Base-by-base conservation (phyloP, 352 stramenopile genomes). In the Pythium sp. region DNA sequence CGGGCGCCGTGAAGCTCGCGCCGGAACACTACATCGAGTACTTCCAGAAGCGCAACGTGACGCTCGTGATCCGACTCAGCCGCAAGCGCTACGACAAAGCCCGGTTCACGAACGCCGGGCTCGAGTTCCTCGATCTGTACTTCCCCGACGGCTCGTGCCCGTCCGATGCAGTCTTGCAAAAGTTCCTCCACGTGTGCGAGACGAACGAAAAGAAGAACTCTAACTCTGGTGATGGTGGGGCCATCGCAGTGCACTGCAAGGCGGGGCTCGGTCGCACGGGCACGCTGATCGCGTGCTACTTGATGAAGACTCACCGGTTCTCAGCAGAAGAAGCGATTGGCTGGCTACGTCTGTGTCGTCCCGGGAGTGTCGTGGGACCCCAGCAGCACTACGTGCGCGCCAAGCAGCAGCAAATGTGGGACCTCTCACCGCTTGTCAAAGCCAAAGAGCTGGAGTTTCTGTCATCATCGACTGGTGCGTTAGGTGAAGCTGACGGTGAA, bases 201-300 rank as follows among this genome's bases (percentile, higher is more conserved):
- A 58, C 36, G 12, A 43, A 4, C 47, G 67, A 9, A 2, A 30
- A 38, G 38, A 62, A 47, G 41, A 47, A 14, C 15, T 47, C 41
- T 6, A 6, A 43, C 12, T 43, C 26, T 11, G 14, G 24, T 64
- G 14, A 11, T 43, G 34, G 62, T 6, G 82, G 86, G 34, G 92
- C 90, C 36, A 86, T 99, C 65, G 97, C 94, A 0, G 91, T 99
- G 32, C 97, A 99, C 77, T 99, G 97, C 76, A 98, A 99, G 77
- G 97, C 96, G 3, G 97, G 97, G 0, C 75, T 99, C 4, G 97
- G 95, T 20, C 78, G 97, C 46, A 99, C 96, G 0, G 97, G 97
- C 5, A 99, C 93, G 7, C 95, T 95, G 65, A 98, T 99, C 58
- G 95, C 90, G 8, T 92, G 86, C 43, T 97, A 98, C 65, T 71